Conservation (phyloP, 2,329 filamentous ascomycete genomes). For the Coniochaeta sp. region DNA sequence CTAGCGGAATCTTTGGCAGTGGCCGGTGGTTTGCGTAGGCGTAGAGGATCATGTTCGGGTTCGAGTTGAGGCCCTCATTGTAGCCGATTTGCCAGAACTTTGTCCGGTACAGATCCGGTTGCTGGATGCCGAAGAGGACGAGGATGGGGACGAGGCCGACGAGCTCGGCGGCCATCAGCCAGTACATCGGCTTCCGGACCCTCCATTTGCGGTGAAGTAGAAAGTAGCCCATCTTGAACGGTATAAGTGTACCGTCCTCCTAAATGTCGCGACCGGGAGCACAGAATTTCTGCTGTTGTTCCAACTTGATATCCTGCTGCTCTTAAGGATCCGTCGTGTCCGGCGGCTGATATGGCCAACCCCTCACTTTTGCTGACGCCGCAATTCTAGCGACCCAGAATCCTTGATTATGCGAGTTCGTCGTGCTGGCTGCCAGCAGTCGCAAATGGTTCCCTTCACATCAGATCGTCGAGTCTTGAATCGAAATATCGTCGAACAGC, state of each 20-base stretch:
- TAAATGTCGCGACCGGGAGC: too few species aligned
- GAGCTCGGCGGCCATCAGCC: conserved; percentile 60
- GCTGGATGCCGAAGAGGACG: conserved; percentile 65
- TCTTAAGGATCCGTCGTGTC: background rate
- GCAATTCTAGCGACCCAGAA: background rate
- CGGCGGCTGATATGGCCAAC: background rate
- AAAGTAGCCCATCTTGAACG: conserved; percentile 38
- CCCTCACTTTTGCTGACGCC: background rate
- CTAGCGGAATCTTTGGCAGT: conserved; percentile 54
- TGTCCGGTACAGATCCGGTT: conserved; percentile 66
- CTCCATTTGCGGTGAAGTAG: conserved; percentile 55
- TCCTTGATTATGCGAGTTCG: background rate
- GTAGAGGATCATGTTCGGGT: conserved; percentile 62
- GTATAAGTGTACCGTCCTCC: too few species aligned
- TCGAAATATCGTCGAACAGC: background rate
- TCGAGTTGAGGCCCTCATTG: conserved; percentile 67
- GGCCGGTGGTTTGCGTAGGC: conserved; percentile 65
- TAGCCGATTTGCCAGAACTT: conserved; percentile 67
- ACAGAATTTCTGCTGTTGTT: too few species aligned
- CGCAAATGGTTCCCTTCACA: background rate
- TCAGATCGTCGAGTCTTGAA: background rate
- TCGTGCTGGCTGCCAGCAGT: conserved; percentile 1
- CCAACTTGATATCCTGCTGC: too few species aligned
- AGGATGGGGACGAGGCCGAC: conserved; percentile 57
- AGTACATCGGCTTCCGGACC: conserved; percentile 51